Conservation (phyloP, 148 eudicot species). For the Vaccinium macrocarpon region DNA sequence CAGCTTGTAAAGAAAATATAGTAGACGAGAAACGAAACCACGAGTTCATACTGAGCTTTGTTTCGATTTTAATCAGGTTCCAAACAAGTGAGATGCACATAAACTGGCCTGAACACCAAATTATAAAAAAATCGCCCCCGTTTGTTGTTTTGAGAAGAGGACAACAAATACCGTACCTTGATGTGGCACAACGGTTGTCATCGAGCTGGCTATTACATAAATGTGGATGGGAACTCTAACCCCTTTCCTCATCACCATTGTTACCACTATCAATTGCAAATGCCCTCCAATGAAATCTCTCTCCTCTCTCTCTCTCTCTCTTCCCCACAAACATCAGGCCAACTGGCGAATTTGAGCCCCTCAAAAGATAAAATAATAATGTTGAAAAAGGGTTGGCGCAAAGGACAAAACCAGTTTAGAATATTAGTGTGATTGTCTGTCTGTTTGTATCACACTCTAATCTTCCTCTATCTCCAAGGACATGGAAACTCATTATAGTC, state of each 20-base stretch:
- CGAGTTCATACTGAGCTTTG: no score
- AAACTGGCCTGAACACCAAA: no score
- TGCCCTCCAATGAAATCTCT: constrained; percentile 11
- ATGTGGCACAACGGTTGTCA: constrained; percentile 19
- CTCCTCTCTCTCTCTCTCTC: constrained; percentile 20
- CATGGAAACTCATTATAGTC: no score
- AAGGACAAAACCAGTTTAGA: constrained; percentile 50
- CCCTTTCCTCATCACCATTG: constrained; percentile 9
- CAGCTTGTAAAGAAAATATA: no score
- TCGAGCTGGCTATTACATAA: constrained; percentile 29
- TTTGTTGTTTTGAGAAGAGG: neutral
- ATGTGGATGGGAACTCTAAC: constrained; percentile 20
- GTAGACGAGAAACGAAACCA: no score
- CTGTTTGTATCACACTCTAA: no score
- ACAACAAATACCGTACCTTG: neutral
- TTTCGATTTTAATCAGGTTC: no score
- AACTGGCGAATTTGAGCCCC: constrained; percentile 62
- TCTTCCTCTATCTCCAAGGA: no score
- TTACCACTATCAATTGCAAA: constrained; percentile 19
- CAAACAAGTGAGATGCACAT: no score
- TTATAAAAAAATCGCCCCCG: neutral
- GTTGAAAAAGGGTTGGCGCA: constrained; percentile 24
- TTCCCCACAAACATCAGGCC: constrained; percentile 25
- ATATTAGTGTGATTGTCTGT: constrained; percentile 27
- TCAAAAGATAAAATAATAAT: constrained; percentile 30